These are phyloP conservation scores for Ambispora gerdemannii DNA, from an alignment of 192 early-diverging fungal genomes.

Conservation along the genomic window DNA sequence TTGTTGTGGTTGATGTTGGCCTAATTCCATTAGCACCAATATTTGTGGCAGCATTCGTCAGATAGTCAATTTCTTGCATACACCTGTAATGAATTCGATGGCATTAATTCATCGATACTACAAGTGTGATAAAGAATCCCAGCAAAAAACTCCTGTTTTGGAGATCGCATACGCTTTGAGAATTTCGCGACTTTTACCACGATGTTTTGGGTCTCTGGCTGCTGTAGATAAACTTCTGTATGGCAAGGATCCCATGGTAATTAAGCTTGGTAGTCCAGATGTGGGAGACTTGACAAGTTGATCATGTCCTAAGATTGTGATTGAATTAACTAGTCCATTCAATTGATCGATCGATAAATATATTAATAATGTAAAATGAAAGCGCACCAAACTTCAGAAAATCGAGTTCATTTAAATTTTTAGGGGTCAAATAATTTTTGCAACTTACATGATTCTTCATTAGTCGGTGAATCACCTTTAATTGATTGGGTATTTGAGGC, in stretches of 20 bases:
- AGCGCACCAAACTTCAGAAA: too few species aligned
- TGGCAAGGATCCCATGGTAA: neutral
- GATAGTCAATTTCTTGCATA: slow-evolving; percentile 58
- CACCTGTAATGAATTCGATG: slow-evolving; percentile 38
- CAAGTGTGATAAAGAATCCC: neutral
- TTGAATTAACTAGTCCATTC: too few species aligned
- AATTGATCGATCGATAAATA: too few species aligned
- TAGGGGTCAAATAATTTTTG: too few species aligned
- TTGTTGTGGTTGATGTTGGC: too few species aligned
- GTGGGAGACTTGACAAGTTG: too few species aligned
- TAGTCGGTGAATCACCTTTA: slow-evolving; percentile 2
- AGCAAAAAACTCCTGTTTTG: neutral
- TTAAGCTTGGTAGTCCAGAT: too few species aligned
- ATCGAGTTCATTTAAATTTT: too few species aligned
- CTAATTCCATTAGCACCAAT: slow-evolving; percentile 32
- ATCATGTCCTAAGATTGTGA: too few species aligned
- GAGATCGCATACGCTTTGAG: slow-evolving; percentile 63
- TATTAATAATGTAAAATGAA: too few species aligned
- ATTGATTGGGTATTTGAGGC: neutral
- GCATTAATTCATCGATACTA: neutral
- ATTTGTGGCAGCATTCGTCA: slow-evolving; percentile 46
- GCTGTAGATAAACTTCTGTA: slow-evolving; percentile 17
- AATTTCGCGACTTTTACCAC: slow-evolving; percentile 66
- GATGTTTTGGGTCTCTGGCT: slow-evolving; percentile 50
- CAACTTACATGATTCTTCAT: slow-evolving; percentile 30